These are phyloP conservation scores for thale cress (Arabidopsis thaliana) DNA, from an alignment of 345 rosid genomes.

Conservation along the genomic window DNA sequence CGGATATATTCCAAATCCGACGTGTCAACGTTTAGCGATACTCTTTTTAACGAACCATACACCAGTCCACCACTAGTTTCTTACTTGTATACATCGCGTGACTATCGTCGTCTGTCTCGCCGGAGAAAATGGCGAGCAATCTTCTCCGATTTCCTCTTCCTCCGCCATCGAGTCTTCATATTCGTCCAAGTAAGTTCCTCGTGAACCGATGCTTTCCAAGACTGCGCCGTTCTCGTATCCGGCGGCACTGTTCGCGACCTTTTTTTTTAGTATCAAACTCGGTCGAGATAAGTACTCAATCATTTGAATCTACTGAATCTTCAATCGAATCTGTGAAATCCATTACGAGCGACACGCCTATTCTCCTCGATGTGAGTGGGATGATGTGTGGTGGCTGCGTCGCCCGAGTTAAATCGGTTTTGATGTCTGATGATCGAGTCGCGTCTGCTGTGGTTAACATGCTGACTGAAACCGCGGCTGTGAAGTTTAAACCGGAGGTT, in stretches of 20 bases:
- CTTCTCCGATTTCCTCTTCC: conserved; percentile 51
- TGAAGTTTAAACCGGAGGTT: conserved; percentile 58
- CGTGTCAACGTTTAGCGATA: conserved; percentile 34
- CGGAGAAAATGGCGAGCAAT: conserved; percentile 55
- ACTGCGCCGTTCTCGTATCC: conserved; percentile 41
- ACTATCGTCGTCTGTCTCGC: conserved; percentile 3
- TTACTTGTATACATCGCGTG: conserved; percentile 22
- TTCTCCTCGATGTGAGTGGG: conserved; percentile 79
- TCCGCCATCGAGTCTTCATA: conserved; percentile 44
- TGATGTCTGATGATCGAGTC: conserved; percentile 77
- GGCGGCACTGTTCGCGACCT: conserved; percentile 28
- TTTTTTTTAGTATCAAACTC: conserved; percentile 51
- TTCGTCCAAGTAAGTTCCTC: conserved; percentile 28
- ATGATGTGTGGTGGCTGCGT: conserved; percentile 99
- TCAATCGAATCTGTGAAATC: conserved; percentile 31
- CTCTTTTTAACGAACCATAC: conserved; percentile 18
- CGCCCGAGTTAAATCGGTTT: conserved; percentile 75
- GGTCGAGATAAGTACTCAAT: conserved; percentile 53
- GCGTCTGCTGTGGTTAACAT: conserved; percentile 88
- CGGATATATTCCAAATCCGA: conserved; percentile 40
- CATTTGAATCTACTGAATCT: conserved; percentile 37
- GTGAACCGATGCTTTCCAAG: conserved; percentile 33
- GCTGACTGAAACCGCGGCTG: conserved; percentile 89
- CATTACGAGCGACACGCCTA: conserved; percentile 46
- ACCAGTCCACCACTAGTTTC: conserved; percentile 12